Conservation (phyloP, 352 stramenopile species). For the Globisporangium camurandrum region DNA sequence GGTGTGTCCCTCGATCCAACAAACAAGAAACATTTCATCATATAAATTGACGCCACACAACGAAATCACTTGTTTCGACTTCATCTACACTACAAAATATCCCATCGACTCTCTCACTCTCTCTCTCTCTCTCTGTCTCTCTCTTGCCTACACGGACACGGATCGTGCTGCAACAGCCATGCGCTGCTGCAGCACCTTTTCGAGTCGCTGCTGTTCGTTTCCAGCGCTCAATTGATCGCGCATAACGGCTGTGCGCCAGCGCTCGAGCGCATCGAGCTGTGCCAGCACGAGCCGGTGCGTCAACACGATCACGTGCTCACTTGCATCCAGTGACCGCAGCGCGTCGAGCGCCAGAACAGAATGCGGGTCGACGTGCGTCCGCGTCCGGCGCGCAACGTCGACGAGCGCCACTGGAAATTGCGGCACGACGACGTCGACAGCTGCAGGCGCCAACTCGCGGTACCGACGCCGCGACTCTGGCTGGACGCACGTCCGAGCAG, state of each 20-base stretch:
- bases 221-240: constrained; percentile 43
- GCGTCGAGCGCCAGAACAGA: constrained; percentile 42
- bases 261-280: constrained; percentile 62
- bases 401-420: constrained; percentile 60
- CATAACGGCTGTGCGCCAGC: constrained; percentile 51
- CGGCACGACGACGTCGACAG: constrained; percentile 39
- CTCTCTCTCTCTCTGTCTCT: background rate
- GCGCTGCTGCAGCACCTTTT: constrained; percentile 56
- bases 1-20: too few relatives aligned
- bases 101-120: too few relatives aligned
- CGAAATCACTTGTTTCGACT: too few relatives aligned
- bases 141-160: constrained; percentile 30
- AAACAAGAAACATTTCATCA: too few relatives aligned
- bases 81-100: too few relatives aligned
- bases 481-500: constrained; percentile 51
- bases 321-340: constrained; percentile 48
- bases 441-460: constrained; percentile 34
- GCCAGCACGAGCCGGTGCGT: constrained; percentile 71
- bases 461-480: constrained; percentile 65
- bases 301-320: constrained; percentile 66
- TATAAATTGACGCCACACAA: too few relatives aligned
- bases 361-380: constrained; percentile 50
- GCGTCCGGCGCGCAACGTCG: constrained; percentile 46
- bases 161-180: constrained; percentile 49
- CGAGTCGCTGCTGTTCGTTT: constrained; percentile 37